Base-by-base conservation (phyloP, 2,329 filamentous ascomycete genomes). In the Cercospora nicotianae region DNA sequence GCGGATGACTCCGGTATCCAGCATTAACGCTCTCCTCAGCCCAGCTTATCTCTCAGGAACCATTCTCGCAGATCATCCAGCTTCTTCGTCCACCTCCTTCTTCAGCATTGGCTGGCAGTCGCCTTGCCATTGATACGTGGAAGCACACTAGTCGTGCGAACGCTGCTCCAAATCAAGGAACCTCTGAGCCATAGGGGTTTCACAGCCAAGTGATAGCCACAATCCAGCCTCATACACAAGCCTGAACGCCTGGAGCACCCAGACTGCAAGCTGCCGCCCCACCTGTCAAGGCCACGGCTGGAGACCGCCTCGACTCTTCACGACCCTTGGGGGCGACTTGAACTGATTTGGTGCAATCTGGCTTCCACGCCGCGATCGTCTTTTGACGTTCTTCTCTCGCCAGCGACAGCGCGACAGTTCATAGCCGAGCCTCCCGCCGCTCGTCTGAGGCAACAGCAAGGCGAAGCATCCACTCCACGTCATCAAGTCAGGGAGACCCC, bases 321-420 rank as follows among this genome's bases (percentile, higher is more conserved):
- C 53, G 8, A 20, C n/a, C 3, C 13, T 13, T 28, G 51, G 28
- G 28, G n/a, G 16, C 20, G 23, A 58, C 23, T n/a, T 16, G 9
- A 18, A 57, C 33, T 36, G 12, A 18, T 13, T 9, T 8, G 4
- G n/a, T 48, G n/a, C 51, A 64, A 36, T 58, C 62, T 64, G 51
- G 48, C 62, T 64, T 58, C 62, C 30, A 26, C 48, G 53, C 45
- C 16, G 51, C 10, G 51, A 53, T 31, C 60, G 45, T 63, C 60
- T 31, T 55, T 33, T 39, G 61, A 63, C 28, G 61, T 63, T 39
- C 45, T 55, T 1, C 45, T 63, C 18, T 39, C 61, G 28, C 26
- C 23, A 23, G 36, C 26, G 9, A 13, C 51, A 31, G 36, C 30
- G 13, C 23, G 26, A 57, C 53, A n/a, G 13, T 39, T 51, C 36